These are phyloP conservation scores for Galeopsis tetrahit DNA, from an alignment of 257 asterid species.

Conservation along the genomic window DNA sequence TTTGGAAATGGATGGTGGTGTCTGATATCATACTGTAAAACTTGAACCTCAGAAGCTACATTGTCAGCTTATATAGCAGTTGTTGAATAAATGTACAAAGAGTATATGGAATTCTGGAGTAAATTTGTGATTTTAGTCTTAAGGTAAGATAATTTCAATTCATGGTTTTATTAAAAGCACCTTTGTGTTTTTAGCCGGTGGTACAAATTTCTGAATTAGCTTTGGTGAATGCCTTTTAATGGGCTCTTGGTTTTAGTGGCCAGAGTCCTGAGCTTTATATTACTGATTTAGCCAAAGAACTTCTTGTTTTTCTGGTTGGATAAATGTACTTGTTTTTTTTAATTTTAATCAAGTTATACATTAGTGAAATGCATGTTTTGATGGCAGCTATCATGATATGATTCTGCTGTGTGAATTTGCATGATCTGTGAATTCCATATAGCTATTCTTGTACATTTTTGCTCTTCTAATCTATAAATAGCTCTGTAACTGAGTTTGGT, in stretches of 20 bases:
- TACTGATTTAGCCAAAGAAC: not conserved
- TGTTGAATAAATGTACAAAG: constrained; percentile 38
- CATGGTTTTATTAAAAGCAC: constrained; percentile 8
- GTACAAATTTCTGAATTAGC: constrained; percentile 2
- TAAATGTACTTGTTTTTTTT: too few species aligned
- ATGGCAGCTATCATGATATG: not conserved
- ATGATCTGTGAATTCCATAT: not conserved
- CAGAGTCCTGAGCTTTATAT: not conserved
- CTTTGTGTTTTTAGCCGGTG: not conserved
- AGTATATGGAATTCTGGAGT: constrained; percentile 19
- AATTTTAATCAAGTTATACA: not conserved
- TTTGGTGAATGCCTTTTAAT: not conserved
- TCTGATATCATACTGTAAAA: constrained; percentile 59
- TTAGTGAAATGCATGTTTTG: constrained; percentile 2
- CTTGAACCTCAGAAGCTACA: constrained; percentile 35
- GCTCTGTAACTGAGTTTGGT: not conserved
- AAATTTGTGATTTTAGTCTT: not conserved
- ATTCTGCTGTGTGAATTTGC: constrained; percentile 21
- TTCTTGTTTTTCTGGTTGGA: not conserved
- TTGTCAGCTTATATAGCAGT: constrained; percentile 41
- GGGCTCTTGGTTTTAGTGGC: not conserved
- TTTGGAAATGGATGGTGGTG: constrained; percentile 42
- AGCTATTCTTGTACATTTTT: not conserved
- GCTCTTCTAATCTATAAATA: not conserved
- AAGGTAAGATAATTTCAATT: not conserved